Conservation (phyloP, 2,329 filamentous ascomycete species). For the Alternaria angustiovoidea region DNA sequence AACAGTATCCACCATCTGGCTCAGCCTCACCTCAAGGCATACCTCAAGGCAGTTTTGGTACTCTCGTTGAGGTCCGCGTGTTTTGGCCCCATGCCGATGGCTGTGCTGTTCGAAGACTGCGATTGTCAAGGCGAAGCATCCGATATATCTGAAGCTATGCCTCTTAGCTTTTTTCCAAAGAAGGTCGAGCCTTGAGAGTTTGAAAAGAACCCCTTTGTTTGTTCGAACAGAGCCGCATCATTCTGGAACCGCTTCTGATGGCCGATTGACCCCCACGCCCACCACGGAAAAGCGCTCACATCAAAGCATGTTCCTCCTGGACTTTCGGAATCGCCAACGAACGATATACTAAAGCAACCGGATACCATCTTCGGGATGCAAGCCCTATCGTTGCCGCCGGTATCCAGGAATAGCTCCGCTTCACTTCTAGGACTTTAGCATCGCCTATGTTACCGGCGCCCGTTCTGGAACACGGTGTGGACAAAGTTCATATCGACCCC, state of each 20-base stretch:
- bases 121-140: neutral
- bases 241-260: neutral
- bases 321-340: neutral
- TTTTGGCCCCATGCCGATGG: neutral
- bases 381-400: neutral
- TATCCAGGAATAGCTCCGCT: neutral
- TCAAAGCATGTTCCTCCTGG: neutral
- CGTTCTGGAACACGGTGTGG: neutral
- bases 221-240: neutral
- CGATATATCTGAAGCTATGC: slow-evolving; percentile 1
- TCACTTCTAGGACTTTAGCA: neutral
- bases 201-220: neutral
- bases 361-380: neutral
- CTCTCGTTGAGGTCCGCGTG: neutral
- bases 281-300: neutral
- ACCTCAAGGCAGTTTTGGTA: neutral
- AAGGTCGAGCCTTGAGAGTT: neutral
- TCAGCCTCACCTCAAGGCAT: neutral
- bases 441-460: neutral
- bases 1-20: neutral
- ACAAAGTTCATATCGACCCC: too few relatives aligned
- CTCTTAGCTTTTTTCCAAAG: neutral
- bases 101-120: neutral
- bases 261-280: neutral
- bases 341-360: neutral